Evolutionary conservation across 192 early-diverging fungal species (phyloP), one percentile per base, ranked within the genome.

Genomic region (Podila verticillata): DNA sequence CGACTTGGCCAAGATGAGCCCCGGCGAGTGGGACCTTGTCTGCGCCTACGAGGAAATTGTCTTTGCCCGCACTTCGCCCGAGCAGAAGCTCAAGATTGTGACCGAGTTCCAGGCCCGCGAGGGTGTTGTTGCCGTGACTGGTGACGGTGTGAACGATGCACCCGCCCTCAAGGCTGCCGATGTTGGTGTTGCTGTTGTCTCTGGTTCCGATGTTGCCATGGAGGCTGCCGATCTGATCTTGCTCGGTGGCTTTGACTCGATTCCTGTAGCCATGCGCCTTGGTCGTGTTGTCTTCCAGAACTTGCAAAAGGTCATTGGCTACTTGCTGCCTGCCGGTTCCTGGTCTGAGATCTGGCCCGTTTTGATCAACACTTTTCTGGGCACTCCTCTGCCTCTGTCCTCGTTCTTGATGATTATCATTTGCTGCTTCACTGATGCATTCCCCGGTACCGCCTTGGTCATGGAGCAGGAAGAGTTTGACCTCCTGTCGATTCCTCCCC

Each of bases 121-220:
- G 34, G 84, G 87, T 70, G 77, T 89, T 17, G 95, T 98, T 29
- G 97, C 91, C 5, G 94, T 96, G 4, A 96, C 95, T 17, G 96
- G 96, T 67, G 96, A 98, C 68, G 97, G 96, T 66, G 94, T 95
- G 15, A 97, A 97, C 74, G 97, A 98, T 67, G 89, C 95, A 61
- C 95, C 96, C 36, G 95, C 97, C 17, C 87, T 98, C 66, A 95
- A 93, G 62, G 91, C 92, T 22, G 96, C 97, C 13, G 88, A 96
- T 75, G 89, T 98, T 32, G 95, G 95, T 48, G 87, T 98, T 32
- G 94, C 97, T 51, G 95, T 98, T 87, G 96, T 92, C 12, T 82
- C 86, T 67, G 95, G 96, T 58, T 91, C 92, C 1, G 95, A 96
- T 72, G 93, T 95, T 15, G 89, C 91, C 24, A 92, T 88, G 66